These are phyloP conservation scores for Russula sp. DNA, from an alignment of 768 basidiomycete genomes.

Conservation along the genomic window DNA sequence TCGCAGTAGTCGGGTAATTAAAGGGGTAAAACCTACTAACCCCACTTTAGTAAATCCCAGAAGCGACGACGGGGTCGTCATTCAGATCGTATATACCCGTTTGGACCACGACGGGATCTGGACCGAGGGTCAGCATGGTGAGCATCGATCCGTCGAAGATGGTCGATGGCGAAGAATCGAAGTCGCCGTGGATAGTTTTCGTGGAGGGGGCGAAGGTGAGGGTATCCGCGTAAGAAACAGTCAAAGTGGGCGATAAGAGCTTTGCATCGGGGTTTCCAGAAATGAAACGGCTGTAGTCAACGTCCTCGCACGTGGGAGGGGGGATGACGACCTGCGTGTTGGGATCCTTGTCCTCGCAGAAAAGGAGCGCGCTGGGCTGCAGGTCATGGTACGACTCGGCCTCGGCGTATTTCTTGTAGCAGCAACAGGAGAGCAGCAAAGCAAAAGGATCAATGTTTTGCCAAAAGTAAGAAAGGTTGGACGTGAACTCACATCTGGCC, in stretches of 20 bases:
- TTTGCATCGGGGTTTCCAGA: conserved; percentile 16
- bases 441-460: background rate
- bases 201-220: background rate
- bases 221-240: background rate
- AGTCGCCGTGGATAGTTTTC: background rate
- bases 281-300: conserved; percentile 12
- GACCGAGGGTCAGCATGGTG: conserved; percentile 5
- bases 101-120: background rate
- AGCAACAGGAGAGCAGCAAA: background rate
- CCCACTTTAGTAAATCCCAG: conserved; percentile 5
- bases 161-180: background rate
- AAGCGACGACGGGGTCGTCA: conserved; percentile 11
- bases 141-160: background rate
- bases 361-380: background rate
- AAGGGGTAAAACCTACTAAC: background rate
- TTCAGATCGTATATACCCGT: background rate
- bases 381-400: conserved; percentile 9
- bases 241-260: conserved; percentile 1
- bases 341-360: background rate
- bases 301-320: background rate
- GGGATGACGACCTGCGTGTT: background rate
- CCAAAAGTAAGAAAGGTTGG: background rate
- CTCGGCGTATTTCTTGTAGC: conserved; percentile 12
- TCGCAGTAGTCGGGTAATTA: background rate
- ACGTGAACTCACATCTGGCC: conserved; percentile 7